Evolutionary conservation across 1,139 yeast species (phyloP), one percentile per base, ranked within the genome.

Genomic region (Diutina rugosa): DNA sequence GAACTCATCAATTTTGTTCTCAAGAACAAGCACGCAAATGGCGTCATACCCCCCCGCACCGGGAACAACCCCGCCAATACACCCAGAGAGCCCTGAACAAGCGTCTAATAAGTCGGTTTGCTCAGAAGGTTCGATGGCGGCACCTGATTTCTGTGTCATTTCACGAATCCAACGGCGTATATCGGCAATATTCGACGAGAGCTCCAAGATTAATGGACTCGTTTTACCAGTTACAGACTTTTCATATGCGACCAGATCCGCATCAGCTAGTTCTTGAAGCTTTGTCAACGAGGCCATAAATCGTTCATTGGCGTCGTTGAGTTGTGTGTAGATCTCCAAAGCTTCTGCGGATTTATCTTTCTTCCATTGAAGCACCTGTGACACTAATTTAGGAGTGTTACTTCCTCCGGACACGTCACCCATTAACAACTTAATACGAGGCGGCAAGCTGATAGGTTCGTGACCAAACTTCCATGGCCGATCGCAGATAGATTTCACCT

Each of bases 31-130:
- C 38, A 91, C 65, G 59, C 95, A 80, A 47, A 93, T 81, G 0
- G 99, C 99, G 72, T 93, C 99, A 66, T 82, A 87, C 0, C 99
- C 99, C 28, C 99, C 99, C 0, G 99, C 99, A 1, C 99, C 99
- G 0, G 99, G 99, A 4, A 93, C 96, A 41, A 93, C 95, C 10
- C 97, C 97, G 0, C 97, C 96, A 28, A 91, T 64, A 49, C 90
- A 95, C 12, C 99, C 99, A 0, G 74, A 73, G 14, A 61, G 60
- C 21, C 87, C 61, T 0, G 65, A 56, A 61, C 95, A 86, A 18
- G 72, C 69, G 64, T 93, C 84, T n/a, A 95, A 71, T 8, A 93
- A 72, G 5, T 62, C 58, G 0, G 97, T 88, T 70, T 95, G 99
- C 28, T 77, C 72, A 2, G 68, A 70, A 0, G 99, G 99, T 68